phyloP scores from a whole-genome alignment of 352 stramenopile genomes.

The Plasmopara viticola region DNA sequence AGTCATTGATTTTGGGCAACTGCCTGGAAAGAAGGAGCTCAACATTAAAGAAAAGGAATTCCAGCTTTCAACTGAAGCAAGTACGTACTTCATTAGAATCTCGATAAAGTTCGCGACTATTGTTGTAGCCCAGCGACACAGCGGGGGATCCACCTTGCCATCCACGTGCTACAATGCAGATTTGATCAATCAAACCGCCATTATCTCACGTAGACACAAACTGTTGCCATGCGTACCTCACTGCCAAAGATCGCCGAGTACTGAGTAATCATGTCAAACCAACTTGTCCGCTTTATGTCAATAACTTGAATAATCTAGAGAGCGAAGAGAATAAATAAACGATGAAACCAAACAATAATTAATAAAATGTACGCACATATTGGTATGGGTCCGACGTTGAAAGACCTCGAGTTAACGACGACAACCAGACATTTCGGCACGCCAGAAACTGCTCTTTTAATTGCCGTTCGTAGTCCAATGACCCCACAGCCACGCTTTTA shows the following conservation, averaged over 20 bases:
- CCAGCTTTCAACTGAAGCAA: background rate
- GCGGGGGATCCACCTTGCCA: constrained; percentile 69
- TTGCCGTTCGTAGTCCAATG: constrained; percentile 63
- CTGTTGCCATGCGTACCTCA: constrained; percentile 28
- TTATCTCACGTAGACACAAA: background rate
- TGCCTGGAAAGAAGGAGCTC: constrained; percentile 32
- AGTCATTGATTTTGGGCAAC: constrained; percentile 81
- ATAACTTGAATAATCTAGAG: constrained; percentile 79
- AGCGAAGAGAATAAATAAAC: background rate
- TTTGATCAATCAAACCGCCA: background rate
- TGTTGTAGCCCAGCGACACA: constrained; percentile 75
- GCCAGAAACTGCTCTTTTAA: constrained; percentile 83
- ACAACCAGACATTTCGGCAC: constrained; percentile 71
- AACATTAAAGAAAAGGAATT: too few relatives aligned
- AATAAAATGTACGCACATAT: constrained; percentile 39
- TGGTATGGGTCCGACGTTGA: constrained; percentile 70
- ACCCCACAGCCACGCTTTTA: constrained; percentile 20
- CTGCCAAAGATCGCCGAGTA: constrained; percentile 88
- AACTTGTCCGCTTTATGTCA: constrained; percentile 83
- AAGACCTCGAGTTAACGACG: constrained; percentile 50
- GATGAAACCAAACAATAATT: background rate
- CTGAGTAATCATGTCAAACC: constrained; percentile 89
- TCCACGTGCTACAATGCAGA: constrained; percentile 40
- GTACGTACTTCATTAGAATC: constrained; percentile 69
- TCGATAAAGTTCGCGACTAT: constrained; percentile 77